These are phyloP conservation scores for Aegilops bicornis DNA, from an alignment of 176 grass and related monocot species.

Conservation along the genomic window DNA sequence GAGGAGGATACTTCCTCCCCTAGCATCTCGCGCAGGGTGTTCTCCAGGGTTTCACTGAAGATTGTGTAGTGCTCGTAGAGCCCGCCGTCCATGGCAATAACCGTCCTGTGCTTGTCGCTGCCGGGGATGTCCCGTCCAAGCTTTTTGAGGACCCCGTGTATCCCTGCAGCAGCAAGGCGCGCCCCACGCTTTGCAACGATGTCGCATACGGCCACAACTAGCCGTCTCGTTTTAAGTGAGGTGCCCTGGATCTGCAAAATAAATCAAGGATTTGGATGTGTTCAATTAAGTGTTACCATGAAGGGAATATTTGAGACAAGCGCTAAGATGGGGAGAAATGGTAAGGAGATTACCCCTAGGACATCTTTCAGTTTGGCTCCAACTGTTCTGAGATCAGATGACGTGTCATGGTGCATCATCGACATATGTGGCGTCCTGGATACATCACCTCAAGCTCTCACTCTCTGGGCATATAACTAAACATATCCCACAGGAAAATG, in stretches of 20 bases:
- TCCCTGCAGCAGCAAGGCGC: slow-evolving; percentile 48
- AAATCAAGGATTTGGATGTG: neutral
- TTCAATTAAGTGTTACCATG: neutral
- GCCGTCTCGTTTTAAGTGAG: slow-evolving; percentile 50
- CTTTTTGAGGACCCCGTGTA: slow-evolving; percentile 62
- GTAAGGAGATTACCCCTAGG: slow-evolving; percentile 43
- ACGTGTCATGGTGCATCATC: slow-evolving; percentile 59
- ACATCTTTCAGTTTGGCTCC: slow-evolving; percentile 55
- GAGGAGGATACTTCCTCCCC: slow-evolving; percentile 35
- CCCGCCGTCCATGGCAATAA: slow-evolving; percentile 42
- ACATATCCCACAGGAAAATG: slow-evolving; percentile 23
- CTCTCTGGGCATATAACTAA: slow-evolving; percentile 15
- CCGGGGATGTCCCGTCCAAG: slow-evolving; percentile 34
- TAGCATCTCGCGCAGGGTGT: slow-evolving; percentile 40
- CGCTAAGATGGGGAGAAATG: neutral
- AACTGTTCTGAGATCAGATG: slow-evolving; percentile 59
- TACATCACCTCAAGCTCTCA: neutral
- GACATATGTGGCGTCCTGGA: slow-evolving; percentile 56
- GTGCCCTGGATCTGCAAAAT: slow-evolving; percentile 52
- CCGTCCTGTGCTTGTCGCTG: slow-evolving; percentile 29
- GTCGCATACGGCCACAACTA: slow-evolving; percentile 38
- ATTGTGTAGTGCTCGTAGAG: slow-evolving; percentile 45
- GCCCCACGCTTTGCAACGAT: slow-evolving; percentile 61
- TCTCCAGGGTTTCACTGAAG: slow-evolving; percentile 34
- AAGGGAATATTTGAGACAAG: neutral